Evolutionary conservation across 352 stramenopile species (phyloP).

Genomic region (Phytopythium delawarense): DNA sequence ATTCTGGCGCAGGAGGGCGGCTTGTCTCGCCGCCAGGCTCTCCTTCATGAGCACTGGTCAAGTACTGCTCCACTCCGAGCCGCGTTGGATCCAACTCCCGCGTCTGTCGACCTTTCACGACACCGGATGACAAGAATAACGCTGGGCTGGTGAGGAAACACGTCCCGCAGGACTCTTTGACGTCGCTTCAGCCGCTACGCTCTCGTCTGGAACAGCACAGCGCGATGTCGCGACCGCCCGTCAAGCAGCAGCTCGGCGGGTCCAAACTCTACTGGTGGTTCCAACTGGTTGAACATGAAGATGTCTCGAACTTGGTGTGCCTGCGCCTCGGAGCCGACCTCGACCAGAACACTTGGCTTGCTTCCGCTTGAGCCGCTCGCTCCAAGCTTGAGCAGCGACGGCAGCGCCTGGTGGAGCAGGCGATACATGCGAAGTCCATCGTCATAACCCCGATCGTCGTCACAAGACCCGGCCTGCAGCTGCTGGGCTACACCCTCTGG

Average conservation of each 20-base stretch:
- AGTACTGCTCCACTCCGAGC: neutral
- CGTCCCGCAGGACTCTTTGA: neutral
- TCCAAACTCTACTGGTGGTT: conserved; percentile 20
- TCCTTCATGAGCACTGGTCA: conserved; percentile 37
- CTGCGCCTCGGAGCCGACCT: conserved; percentile 57
- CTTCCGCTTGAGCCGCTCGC: neutral
- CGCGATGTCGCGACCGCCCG: conserved; percentile 27
- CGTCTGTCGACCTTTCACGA: neutral
- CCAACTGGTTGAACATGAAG: conserved; percentile 17
- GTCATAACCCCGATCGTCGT: conserved; percentile 7
- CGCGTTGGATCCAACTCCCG: neutral
- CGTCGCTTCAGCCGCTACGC: conserved; percentile 9
- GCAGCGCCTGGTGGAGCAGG: conserved; percentile 26
- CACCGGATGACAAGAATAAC: neutral
- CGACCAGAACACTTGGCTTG: conserved; percentile 30
- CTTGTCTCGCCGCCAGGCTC: conserved; percentile 50
- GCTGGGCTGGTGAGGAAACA: neutral
- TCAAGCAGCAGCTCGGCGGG: conserved; percentile 29
- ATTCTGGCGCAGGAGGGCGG: conserved; percentile 57
- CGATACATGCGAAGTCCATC: conserved; percentile 57
- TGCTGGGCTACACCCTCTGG: conserved; percentile 16
- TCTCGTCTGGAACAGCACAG: conserved; percentile 26
- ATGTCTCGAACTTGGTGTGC: conserved; percentile 36
- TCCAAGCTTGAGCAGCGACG: conserved; percentile 24
- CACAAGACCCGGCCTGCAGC: neutral